A percentile compares a stretch with the other conserved stretches of the same genome.
Conservation (phyloP, 306 rosid species). For the Acmispon strigosus region DNA sequence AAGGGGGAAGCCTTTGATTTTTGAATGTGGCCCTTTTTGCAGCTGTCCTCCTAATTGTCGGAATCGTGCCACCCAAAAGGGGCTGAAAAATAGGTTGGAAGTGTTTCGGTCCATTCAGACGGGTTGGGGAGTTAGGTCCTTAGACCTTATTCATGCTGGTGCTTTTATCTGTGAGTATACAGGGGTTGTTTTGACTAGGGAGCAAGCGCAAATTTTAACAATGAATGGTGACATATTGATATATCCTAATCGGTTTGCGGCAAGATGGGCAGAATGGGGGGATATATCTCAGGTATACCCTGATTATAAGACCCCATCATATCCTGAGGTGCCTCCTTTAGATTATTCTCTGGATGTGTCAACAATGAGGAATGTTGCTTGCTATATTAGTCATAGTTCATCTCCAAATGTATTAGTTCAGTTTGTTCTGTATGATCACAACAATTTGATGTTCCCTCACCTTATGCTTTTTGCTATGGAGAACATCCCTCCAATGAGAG, state of each 20-base stretch:
- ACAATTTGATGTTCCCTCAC: constrained; percentile 92
- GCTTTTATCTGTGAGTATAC: constrained; percentile 85
- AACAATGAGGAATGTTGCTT: constrained; percentile 88
- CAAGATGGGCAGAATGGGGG: constrained; percentile 97
- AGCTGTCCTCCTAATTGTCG: constrained; percentile 69
- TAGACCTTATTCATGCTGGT: constrained; percentile 90
- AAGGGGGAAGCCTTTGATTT: constrained; percentile 82
- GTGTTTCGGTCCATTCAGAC: constrained; percentile 84
- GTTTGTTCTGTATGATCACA: constrained; percentile 84
- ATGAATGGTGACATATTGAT: constrained; percentile 82
- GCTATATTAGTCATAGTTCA: constrained; percentile 79
- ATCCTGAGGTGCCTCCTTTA: constrained; percentile 79
- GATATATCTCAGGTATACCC: constrained; percentile 67
- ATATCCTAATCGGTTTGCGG: constrained; percentile 67
- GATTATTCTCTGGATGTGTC: constrained; percentile 94
- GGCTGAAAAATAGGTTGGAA: constrained; percentile 62
- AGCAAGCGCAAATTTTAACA: constrained; percentile 71
- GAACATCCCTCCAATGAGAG: constrained; percentile 95
- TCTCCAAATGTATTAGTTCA: constrained; percentile 86
- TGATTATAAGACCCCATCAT: constrained; percentile 57
- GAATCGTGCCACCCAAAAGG: constrained; percentile 74
- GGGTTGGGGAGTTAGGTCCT: constrained; percentile 93
- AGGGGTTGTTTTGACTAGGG: constrained; percentile 80
- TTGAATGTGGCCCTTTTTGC: constrained; percentile 94
- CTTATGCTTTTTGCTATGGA: constrained; percentile 93